Evolutionary conservation across 768 basidiomycete genomes (phyloP).

Genomic region (Tulasnella sp.): DNA sequence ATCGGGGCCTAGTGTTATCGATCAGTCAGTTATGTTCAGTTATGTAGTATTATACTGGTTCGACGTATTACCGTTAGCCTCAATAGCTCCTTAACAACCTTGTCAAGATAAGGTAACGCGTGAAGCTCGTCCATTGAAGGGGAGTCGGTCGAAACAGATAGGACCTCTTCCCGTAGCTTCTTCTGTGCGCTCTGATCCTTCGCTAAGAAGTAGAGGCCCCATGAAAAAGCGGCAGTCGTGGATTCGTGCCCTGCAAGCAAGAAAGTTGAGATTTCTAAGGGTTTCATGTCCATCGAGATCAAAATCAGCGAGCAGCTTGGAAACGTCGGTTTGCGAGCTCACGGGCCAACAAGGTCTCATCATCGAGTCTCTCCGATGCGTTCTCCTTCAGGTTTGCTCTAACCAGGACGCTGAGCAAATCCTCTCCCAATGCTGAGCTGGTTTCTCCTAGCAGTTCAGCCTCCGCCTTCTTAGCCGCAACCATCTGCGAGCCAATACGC

Average conservation of each 20-base stretch:
- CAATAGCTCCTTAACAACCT: conserved; percentile 37
- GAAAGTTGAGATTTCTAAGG: conserved; percentile 45
- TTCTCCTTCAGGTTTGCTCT: conserved; percentile 44
- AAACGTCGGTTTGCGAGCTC: conserved; percentile 28
- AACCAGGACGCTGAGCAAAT: conserved; percentile 46
- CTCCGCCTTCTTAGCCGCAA: background rate
- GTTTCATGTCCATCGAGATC: conserved; percentile 21
- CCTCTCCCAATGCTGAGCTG: conserved; percentile 21
- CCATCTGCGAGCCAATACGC: background rate
- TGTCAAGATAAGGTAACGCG: conserved; percentile 25
- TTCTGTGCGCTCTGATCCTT: conserved; percentile 38
- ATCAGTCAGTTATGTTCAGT: background rate
- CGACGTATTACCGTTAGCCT: conserved; percentile 43
- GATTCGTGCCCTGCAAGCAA: conserved; percentile 36
- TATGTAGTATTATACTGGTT: conserved; percentile 34
- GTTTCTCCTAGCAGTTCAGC: conserved; percentile 3
- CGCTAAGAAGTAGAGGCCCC: conserved; percentile 19
- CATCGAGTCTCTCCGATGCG: conserved; percentile 42
- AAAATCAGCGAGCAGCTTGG: background rate
- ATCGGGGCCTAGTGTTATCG: conserved; percentile 36
- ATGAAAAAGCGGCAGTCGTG: background rate
- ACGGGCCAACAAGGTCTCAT: conserved; percentile 49
- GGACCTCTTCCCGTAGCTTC: conserved; percentile 36
- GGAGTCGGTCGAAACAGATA: conserved; percentile 17
- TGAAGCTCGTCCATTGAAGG: conserved; percentile 22